phyloP scores from a whole-genome alignment of 2,329 filamentous ascomycete genomes.

The Xylaria sp. region DNA sequence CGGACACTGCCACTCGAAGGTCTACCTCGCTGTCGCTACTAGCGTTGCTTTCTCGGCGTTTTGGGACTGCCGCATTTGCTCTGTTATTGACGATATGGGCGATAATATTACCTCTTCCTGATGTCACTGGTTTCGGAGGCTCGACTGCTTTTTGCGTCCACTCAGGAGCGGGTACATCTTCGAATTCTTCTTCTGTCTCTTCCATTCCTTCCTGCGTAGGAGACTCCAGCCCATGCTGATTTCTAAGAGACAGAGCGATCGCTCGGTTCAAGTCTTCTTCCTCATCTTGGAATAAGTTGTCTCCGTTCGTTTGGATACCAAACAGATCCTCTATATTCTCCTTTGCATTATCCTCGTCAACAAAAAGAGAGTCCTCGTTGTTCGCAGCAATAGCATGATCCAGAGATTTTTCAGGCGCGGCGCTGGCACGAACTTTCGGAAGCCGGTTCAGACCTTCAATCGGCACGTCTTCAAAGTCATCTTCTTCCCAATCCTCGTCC shows the following conservation, averaged over 20 bases:
- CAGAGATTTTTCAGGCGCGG: constrained; percentile 42
- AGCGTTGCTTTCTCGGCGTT: constrained; percentile 58
- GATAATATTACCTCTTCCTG: constrained; percentile 68
- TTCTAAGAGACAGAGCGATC: constrained; percentile 85
- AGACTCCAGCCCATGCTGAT: constrained; percentile 58
- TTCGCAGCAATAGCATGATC: constrained; percentile 45
- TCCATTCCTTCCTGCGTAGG: constrained; percentile 47
- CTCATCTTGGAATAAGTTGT: constrained; percentile 55
- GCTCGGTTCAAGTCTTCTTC: constrained; percentile 78
- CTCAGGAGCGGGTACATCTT: constrained; percentile 62
- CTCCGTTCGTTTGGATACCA: constrained; percentile 38
- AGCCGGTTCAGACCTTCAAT: constrained; percentile 89
- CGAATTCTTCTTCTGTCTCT: constrained; percentile 56
- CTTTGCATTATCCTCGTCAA: constrained; percentile 47
- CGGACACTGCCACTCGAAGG: constrained; percentile 77
- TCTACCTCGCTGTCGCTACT: constrained; percentile 83
- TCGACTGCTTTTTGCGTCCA: constrained; percentile 67
- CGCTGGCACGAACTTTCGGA: constrained; percentile 64
- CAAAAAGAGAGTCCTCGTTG: constrained; percentile 67
- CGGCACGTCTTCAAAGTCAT: constrained; percentile 91
- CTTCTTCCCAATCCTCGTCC: constrained; percentile 70
- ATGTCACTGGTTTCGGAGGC: constrained; percentile 61
- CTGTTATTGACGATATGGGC: constrained; percentile 80
- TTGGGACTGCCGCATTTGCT: constrained; percentile 69
- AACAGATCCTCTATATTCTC: constrained; percentile 41